These are phyloP conservation scores for Perilla frutescens DNA, from an alignment of 257 asterid species.

Conservation along the genomic window DNA sequence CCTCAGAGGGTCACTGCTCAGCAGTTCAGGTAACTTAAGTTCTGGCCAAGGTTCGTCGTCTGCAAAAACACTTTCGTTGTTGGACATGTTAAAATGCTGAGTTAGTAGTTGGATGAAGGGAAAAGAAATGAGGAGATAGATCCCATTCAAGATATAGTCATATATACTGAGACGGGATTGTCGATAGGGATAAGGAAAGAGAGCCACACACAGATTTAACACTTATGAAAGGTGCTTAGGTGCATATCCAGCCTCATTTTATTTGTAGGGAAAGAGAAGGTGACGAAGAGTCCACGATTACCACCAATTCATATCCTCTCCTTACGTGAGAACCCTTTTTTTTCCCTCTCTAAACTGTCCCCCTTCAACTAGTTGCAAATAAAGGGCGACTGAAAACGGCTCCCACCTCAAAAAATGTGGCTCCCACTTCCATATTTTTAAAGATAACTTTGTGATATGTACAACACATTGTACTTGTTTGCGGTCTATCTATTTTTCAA, in stretches of 20 bases:
- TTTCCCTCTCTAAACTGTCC: constrained; percentile 40
- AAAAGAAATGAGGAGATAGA: constrained; percentile 44
- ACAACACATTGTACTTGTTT: constrained; percentile 27
- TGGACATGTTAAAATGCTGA: constrained; percentile 52
- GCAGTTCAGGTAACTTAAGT: constrained; percentile 58
- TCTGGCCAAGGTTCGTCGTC: constrained; percentile 61
- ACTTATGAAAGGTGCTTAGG: constrained; percentile 53
- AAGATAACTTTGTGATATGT: constrained; percentile 26
- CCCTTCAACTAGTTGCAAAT: constrained; percentile 31
- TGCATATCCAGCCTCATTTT: constrained; percentile 52
- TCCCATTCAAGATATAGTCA: constrained; percentile 35
- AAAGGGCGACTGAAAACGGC: constrained; percentile 34
- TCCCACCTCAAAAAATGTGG: constrained; percentile 40
- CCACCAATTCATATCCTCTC: constrained; percentile 58
- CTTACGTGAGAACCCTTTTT: not conserved
- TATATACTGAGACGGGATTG: constrained; percentile 27
- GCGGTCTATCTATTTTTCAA: constrained; percentile 25
- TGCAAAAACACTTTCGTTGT: constrained; percentile 49
- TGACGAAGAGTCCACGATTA: constrained; percentile 75
- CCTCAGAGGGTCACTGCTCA: constrained; percentile 53
- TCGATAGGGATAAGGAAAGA: constrained; percentile 79
- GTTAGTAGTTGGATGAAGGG: constrained; percentile 37
- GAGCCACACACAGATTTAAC: constrained; percentile 82
- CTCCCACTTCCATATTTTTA: constrained; percentile 33
- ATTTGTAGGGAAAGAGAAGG: constrained; percentile 61